Evolutionary conservation across 805 yeast genomes (phyloP).

Genomic region (Hanseniaspora lindneri): DNA sequence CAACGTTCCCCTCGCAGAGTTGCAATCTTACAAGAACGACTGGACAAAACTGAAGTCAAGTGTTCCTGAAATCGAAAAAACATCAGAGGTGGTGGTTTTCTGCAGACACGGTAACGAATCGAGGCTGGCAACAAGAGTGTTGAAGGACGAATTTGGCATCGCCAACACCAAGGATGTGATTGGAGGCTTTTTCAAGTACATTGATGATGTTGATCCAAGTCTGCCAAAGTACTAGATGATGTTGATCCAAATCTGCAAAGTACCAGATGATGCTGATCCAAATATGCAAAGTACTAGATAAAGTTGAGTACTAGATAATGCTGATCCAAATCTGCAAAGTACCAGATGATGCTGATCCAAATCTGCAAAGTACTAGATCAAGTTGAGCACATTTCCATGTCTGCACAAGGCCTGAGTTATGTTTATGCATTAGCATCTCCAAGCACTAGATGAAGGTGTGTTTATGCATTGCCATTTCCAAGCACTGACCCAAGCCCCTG

Average conservation of each 20-base stretch:
- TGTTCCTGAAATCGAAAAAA: slow-evolving; percentile 23
- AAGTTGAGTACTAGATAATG: no score
- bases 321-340: no score
- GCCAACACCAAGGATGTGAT: slow-evolving; percentile 47
- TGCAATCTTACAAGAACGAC: slow-evolving; percentile 29
- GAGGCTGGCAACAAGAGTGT: slow-evolving; percentile 51
- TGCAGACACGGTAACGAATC: slow-evolving; percentile 92
- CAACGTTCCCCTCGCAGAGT: slow-evolving; percentile 50
- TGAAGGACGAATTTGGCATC: slow-evolving; percentile 42
- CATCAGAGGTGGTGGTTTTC: slow-evolving; percentile 41
- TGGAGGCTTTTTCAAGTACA: slow-evolving; percentile 72
- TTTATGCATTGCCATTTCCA: no score
- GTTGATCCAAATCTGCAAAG: neutral
- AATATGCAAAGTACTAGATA: no score
- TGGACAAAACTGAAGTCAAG: slow-evolving; percentile 19
- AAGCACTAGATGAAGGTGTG: no score
- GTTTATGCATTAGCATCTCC: no score
- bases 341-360: no score
- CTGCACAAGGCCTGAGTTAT: no score
- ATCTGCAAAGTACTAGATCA: no score
- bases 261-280: no score
- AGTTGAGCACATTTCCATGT: no score
- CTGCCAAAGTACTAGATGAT: slow-evolving; percentile 49
- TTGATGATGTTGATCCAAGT: slow-evolving; percentile 42
- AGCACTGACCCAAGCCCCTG: no score